phyloP scores from a whole-genome alignment of 108 stramenopile species.

The Skeletonema tropicum region DNA sequence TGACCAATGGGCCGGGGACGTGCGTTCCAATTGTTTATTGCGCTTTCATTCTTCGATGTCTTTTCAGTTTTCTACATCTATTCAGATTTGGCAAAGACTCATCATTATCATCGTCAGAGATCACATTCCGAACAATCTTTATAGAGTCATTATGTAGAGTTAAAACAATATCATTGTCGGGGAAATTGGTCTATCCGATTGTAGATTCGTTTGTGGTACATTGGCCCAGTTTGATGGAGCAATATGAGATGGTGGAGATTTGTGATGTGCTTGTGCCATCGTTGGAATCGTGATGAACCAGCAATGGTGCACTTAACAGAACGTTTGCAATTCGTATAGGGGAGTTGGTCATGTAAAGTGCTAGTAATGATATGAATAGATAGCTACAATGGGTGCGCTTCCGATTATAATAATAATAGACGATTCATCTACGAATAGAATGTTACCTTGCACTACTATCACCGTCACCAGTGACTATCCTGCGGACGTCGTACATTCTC shows the following conservation, averaged over 20 bases:
- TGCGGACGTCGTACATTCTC: slow-evolving; percentile 49
- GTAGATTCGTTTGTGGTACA: slow-evolving; percentile 88
- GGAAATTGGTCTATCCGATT: slow-evolving; percentile 84
- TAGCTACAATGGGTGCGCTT: too few relatives aligned
- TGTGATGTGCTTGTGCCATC: slow-evolving; percentile 39
- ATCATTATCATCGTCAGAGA: neutral
- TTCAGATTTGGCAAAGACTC: neutral
- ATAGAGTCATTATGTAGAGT: slow-evolving; percentile 90
- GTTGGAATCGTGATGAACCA: neutral
- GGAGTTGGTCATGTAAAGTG: neutral
- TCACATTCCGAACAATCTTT: slow-evolving; percentile 69
- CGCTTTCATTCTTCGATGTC: slow-evolving; percentile 57
- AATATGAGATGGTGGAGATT: slow-evolving; percentile 55
- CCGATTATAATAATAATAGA: too few relatives aligned
- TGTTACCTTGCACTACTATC: neutral
- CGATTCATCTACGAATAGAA: neutral
- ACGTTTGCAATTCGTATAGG: neutral
- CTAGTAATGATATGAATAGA: too few relatives aligned
- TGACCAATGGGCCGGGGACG: slow-evolving; percentile 92
- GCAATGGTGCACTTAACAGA: neutral
- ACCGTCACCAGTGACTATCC: neutral
- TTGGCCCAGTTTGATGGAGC: slow-evolving; percentile 73
- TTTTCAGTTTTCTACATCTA: neutral
- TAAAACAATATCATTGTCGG: slow-evolving; percentile 79
- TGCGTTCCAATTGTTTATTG: slow-evolving; percentile 79